A percentile compares a stretch with the other conserved stretches of the same genome.
Evolutionary conservation across 352 stramenopile genomes (phyloP).

Genomic region (Pythium brassicae): DNA sequence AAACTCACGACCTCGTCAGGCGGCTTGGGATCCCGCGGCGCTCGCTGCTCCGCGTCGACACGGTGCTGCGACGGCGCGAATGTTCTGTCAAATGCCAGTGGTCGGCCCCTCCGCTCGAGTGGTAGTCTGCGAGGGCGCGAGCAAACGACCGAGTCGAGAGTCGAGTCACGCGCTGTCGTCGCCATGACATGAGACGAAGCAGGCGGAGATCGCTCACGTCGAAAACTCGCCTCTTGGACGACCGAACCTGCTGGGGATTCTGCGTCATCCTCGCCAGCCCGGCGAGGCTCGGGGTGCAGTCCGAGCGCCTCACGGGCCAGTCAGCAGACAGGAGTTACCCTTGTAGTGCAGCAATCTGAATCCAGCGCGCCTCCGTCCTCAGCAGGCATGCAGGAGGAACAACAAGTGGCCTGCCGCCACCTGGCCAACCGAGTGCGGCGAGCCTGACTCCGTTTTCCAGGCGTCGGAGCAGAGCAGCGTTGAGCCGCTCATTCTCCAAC

Average conservation of each 20-base stretch:
- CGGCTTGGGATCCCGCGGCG: no score
- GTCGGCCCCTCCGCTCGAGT: background rate
- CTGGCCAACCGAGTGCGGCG: no score
- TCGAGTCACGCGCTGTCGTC: no score
- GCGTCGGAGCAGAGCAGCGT: no score
- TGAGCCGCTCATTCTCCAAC: background rate
- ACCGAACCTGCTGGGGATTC: background rate
- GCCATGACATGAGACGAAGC: background rate
- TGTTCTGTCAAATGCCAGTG: no score
- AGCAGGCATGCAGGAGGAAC: no score
- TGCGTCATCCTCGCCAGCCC: background rate
- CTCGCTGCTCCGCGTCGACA: no score
- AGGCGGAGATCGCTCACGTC: background rate
- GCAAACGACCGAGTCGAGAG: slow-evolving; percentile 1
- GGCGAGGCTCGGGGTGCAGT: background rate
- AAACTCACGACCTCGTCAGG: no score
- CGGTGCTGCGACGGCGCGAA: no score
- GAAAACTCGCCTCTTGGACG: background rate
- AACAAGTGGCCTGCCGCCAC: no score
- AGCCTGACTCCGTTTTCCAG: no score
- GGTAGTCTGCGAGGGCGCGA: background rate
- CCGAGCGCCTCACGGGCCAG: background rate
- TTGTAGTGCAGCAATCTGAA: background rate
- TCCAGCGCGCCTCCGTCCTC: background rate
- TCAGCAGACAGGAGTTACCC: background rate